Evolutionary conservation across 2,329 filamentous ascomycete species (phyloP), one percentile per base, ranked within the genome.

Genomic region (Pseudogymnoascus sp.): DNA sequence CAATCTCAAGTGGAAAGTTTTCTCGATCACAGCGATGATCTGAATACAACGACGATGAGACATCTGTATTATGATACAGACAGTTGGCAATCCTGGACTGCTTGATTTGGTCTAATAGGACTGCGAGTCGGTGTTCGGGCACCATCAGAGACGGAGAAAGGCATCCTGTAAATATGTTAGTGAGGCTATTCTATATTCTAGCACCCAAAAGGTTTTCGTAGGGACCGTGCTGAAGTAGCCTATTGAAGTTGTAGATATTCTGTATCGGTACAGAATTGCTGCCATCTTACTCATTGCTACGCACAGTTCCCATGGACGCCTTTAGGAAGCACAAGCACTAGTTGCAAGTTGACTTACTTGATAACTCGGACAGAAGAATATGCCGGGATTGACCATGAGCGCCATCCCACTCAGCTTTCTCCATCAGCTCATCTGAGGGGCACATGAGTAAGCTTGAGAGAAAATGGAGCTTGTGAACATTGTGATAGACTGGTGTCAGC

Each of bases 91-190:
- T 89, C 74, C 96, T 92, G 63, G 80, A 83, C 63, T 86, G 81
- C 71, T 96, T 96, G 35, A 96, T 85, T 65, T 95, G 85, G 61
- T 92, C 81, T 58, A 99, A 76, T 13, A 99, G 77, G 33, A 85
- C 81, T 1, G 90, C 90, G 45, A 99, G 78, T 5, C 94, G 86
- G 71, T 94, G 89, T 69, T 96, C 90, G 1, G 94, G 94, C 59
- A 99, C 88, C 92, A 99, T 97, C 45, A 96, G 89, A 3, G 91
- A 94, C 0, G 94, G 92, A 1, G 94, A 96, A 71, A 99, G 95
- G 60, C 84, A 96, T 77, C 81, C 89, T 92, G 66, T 15, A 62
- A 15, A 6, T 15, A 41, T 37, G 60, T 75, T 59, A 71, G 63
- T 30, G 55, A 4, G 28, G 28, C 10, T 13, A 18, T 59, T 26